Evolutionary conservation across 495 filamentous ascomycete genomes (phyloP).

Genomic region (Lepidopterella palustris): DNA sequence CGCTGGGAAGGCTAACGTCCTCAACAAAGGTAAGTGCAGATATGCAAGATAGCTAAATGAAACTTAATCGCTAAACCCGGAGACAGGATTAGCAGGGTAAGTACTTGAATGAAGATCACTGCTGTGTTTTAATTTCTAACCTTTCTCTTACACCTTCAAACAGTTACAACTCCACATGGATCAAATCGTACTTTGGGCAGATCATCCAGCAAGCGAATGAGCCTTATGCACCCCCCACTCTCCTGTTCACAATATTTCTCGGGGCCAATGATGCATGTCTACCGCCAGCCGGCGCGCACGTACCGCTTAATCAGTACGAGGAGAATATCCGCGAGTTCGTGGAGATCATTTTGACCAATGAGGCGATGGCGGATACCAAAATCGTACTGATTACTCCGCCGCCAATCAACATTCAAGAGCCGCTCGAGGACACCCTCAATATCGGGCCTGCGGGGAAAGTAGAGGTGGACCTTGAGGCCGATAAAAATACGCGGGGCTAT

Average conservation of each 20-base stretch:
- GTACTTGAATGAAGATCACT: neutral
- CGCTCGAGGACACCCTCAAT: neutral
- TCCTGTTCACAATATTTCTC: conserved; percentile 32
- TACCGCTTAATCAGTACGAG: conserved; percentile 28
- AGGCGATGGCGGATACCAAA: conserved; percentile 20
- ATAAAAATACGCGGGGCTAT: conserved; percentile 21
- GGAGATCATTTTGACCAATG: conserved; percentile 24
- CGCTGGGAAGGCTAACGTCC: conserved; percentile 19
- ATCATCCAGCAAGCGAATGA: conserved; percentile 14
- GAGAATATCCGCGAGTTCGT: conserved; percentile 29
- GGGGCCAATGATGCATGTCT: conserved; percentile 34
- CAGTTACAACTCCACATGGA: conserved; percentile 23
- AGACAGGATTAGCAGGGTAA: conserved; percentile 27
- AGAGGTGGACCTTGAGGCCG: conserved; percentile 3
- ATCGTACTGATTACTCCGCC: conserved; percentile 34
- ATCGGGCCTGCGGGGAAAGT: neutral
- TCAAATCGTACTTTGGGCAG: conserved; percentile 17
- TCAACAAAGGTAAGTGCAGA: conserved; percentile 25
- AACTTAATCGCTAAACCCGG: conserved; percentile 2
- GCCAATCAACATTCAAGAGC: conserved; percentile 28
- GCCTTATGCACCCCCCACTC: conserved; percentile 15
- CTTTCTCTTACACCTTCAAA: neutral
- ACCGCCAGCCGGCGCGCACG: conserved; percentile 11
- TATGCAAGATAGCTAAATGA: neutral
- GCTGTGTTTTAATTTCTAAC: neutral